Evolutionary conservation across 805 yeast genomes (phyloP).

Genomic region (Saccharomycopsis amapae): DNA sequence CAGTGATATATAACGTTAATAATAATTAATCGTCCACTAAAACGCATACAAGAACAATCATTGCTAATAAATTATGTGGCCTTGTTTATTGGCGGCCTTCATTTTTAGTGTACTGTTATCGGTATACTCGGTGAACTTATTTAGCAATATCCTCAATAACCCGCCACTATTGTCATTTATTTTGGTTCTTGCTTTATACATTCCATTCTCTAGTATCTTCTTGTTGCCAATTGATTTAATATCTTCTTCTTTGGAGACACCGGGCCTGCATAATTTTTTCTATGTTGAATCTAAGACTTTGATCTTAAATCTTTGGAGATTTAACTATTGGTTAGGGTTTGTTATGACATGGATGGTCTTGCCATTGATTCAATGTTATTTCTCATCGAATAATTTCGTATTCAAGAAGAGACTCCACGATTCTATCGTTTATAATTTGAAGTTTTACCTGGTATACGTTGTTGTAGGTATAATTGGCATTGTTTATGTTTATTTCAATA

Average conservation of each 20-base stretch:
- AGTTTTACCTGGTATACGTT: conserved; percentile 54
- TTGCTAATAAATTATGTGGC: too few relatives aligned
- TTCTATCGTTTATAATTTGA: conserved; percentile 48
- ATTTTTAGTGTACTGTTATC: conserved; percentile 9
- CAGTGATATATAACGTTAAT: too few relatives aligned
- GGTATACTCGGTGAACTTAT: conserved; percentile 31
- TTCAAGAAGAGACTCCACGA: conserved; percentile 42
- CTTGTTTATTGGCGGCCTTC: conserved; percentile 7
- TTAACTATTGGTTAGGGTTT: conserved; percentile 76
- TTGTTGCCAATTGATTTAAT: conserved; percentile 71
- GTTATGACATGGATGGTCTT: conserved; percentile 69
- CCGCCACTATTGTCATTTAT: conserved; percentile 41
- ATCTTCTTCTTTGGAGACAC: not conserved
- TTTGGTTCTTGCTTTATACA: conserved; percentile 52
- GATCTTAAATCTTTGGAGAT: conserved; percentile 58
- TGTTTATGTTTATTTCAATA: conserved; percentile 49
- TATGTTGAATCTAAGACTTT: conserved; percentile 39
- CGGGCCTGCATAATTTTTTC: conserved; percentile 29
- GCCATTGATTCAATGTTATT: conserved; percentile 69
- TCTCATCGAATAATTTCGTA: conserved; percentile 59
- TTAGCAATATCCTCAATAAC: conserved; percentile 30
- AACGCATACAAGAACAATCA: too few relatives aligned
- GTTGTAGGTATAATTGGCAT: conserved; percentile 46
- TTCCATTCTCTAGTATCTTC: conserved; percentile 69
- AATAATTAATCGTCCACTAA: too few relatives aligned